Base-by-base conservation (phyloP, 371 early-diverging fungal genomes). In the Apophysomyces ossiformis region DNA sequence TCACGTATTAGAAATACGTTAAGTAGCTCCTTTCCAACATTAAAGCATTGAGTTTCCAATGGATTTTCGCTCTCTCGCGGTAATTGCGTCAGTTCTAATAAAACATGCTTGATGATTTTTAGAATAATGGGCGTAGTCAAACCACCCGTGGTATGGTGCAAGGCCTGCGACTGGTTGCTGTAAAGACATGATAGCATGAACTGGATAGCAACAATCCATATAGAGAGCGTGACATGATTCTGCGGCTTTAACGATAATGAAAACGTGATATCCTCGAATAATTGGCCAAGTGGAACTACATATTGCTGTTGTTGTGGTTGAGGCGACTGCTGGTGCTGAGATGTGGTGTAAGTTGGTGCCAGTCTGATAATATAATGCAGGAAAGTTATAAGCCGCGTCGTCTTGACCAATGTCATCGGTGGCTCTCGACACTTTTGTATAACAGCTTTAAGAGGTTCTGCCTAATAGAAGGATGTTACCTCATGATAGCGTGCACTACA, bases 111-210 rank as follows among this genome's bases (percentile, higher is more conserved):
- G 37, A 79, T 76, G 1, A 82, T 66, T 9, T 76, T 69, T 8
- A 79, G 61, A 26, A 79, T 73, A 16, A 78, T 73, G 1, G 82
- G 76, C 8, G 74, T 76, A 6, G 79, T 77, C 16, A 79, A 63
- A 13, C 76, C 78, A 1, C 79, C 63, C 18, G 74, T 70, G 46
- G 67, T 71, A n/a, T 45, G 46, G 1, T 45, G 46, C 41, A 81
- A 67, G 7, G 68, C 61, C 13, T 74, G 74, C 8, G 65, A 70
- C 8, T 65, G 47, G 7, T 71, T 67, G 58, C 66, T 77, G 57
- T 64, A 54, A 11, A 82, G 60, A 57, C 79, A 82, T 4, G 82
- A 82, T 5, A 82, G 58, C 72, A 82, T 74, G 45, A 82, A 82
- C 62, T 82, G 79, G 9, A 76, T 43, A 1, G 70, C 77, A 16